A percentile compares a stretch with the other conserved stretches of the same genome.
phyloP scores from a whole-genome alignment of 306 rosid genomes.

The Gillenia trifoliata region DNA sequence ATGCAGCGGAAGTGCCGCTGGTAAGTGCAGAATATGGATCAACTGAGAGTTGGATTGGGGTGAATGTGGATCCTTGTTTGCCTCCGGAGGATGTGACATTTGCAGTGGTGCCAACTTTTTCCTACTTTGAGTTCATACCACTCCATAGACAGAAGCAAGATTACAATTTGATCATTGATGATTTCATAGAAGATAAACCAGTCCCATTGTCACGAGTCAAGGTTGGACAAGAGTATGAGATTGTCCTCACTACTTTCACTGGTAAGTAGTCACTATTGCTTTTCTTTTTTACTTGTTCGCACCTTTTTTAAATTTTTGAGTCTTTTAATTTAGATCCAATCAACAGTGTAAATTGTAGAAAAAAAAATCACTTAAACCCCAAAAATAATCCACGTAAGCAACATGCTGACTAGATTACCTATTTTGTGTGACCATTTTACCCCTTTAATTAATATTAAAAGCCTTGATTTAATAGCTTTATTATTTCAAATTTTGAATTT shows the following conservation, averaged over 20 bases:
- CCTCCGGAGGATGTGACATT: constrained; percentile 75
- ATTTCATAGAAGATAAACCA: constrained; percentile 70
- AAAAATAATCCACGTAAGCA: too few species aligned
- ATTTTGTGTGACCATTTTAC: too few species aligned
- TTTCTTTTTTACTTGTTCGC: neutral
- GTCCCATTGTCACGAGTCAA: constrained; percentile 66
- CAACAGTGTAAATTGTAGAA: too few species aligned
- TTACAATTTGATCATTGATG: constrained; percentile 32
- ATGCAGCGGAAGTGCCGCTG: constrained; percentile 67
- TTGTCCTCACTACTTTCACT: constrained; percentile 87
- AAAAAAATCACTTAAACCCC: too few species aligned
- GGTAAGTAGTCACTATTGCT: constrained; percentile 37
- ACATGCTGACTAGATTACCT: too few species aligned
- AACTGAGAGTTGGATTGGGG: constrained; percentile 98
- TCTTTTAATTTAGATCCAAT: too few species aligned
- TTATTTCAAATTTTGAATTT: too few species aligned
- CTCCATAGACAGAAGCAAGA: constrained; percentile 41
- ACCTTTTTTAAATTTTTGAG: too few species aligned
- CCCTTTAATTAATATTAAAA: too few species aligned
- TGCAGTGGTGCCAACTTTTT: constrained; percentile 78
- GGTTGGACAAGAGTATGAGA: constrained; percentile 78
- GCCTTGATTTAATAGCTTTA: too few species aligned
- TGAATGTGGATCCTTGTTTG: constrained; percentile 69
- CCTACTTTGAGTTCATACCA: constrained; percentile 92
- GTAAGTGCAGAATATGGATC: constrained; percentile 94